A percentile compares a stretch with the other conserved stretches of the same genome.
Conservation (phyloP, 176 grass and related monocot species). For the Tillandsia fasciculata region DNA sequence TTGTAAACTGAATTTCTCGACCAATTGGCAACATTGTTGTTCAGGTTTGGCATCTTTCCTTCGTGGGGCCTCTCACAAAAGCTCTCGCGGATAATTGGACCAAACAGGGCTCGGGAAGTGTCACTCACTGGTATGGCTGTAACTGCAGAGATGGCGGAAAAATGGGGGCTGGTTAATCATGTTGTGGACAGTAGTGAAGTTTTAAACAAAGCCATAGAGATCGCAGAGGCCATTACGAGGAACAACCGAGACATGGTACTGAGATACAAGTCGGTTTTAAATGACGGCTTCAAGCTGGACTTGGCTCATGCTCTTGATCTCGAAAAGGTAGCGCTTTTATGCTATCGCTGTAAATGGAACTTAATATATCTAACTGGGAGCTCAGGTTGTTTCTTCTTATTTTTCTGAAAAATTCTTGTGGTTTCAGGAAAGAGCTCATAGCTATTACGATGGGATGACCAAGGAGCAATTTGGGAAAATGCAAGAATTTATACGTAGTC, state of each 20-base stretch:
- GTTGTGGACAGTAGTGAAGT: slow-evolving; percentile 57
- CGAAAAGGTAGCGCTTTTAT: slow-evolving; percentile 48
- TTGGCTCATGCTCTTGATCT: slow-evolving; percentile 49
- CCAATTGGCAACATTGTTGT: slow-evolving; percentile 6
- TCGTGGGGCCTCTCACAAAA: slow-evolving; percentile 95
- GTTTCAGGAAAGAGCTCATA: slow-evolving; percentile 73
- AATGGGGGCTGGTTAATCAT: slow-evolving; percentile 83
- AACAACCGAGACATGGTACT: slow-evolving; percentile 67
- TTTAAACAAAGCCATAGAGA: slow-evolving; percentile 59
- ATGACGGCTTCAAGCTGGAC: slow-evolving; percentile 76
- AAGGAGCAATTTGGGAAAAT: slow-evolving; percentile 83
- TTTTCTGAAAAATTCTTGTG: neutral
- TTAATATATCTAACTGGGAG: neutral
- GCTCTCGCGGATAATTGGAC: slow-evolving; percentile 73
- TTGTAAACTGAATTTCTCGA: neutral
- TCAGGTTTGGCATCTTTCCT: slow-evolving; percentile 91
- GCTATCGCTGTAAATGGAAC: neutral
- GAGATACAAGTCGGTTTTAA: slow-evolving; percentile 80
- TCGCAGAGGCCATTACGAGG: slow-evolving; percentile 45
- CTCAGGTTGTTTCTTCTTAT: too few species aligned
- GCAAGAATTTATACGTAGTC: slow-evolving; percentile 77
- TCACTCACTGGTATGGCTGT: slow-evolving; percentile 62
- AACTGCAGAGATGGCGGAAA: slow-evolving; percentile 69
- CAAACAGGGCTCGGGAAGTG: slow-evolving; percentile 70
- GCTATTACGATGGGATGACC: slow-evolving; percentile 76